A percentile compares a stretch with the other conserved stretches of the same genome.
Evolutionary conservation across 345 rosid genomes (phyloP).

Genomic region (Boechera divaricarpa): DNA sequence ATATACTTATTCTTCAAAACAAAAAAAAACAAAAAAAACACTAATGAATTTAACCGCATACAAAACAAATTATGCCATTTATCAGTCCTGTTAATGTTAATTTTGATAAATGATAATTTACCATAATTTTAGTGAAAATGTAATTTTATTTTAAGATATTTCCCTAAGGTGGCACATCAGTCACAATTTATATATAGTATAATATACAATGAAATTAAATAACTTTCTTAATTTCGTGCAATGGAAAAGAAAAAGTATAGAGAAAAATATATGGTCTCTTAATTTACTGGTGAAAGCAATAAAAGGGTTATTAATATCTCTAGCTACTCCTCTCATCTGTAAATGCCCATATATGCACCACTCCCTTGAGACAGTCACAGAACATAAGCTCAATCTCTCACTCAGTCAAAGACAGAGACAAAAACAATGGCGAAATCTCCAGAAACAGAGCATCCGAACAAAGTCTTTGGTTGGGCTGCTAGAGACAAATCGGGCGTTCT

Average conservation of each 20-base stretch:
- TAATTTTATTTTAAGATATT: neutral
- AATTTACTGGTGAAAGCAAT: slow-evolving; percentile 3
- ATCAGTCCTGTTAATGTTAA: neutral
- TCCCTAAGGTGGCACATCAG: neutral
- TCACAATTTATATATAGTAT: neutral
- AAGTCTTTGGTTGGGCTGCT: slow-evolving; percentile 88
- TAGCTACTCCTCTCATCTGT: slow-evolving; percentile 23
- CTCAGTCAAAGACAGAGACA: slow-evolving; percentile 38
- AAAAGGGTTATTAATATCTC: slow-evolving; percentile 24
- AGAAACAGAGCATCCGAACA: slow-evolving; percentile 67
- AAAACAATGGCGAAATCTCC: slow-evolving; percentile 64
- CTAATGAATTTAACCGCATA: neutral
- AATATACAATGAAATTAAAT: neutral
- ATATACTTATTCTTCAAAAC: no score
- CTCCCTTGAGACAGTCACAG: neutral
- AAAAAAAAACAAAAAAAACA: neutral
- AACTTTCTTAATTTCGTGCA: neutral
- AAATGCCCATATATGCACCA: slow-evolving; percentile 31
- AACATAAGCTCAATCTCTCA: slow-evolving; percentile 14
- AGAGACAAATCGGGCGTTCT: slow-evolving; percentile 68
- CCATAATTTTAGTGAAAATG: neutral
- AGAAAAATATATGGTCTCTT: neutral
- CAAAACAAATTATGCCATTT: neutral
- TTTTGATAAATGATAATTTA: neutral
- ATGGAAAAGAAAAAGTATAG: neutral